These are phyloP conservation scores for Tylopilus sp. DNA, from an alignment of 768 basidiomycete species.

Conservation along the genomic window DNA sequence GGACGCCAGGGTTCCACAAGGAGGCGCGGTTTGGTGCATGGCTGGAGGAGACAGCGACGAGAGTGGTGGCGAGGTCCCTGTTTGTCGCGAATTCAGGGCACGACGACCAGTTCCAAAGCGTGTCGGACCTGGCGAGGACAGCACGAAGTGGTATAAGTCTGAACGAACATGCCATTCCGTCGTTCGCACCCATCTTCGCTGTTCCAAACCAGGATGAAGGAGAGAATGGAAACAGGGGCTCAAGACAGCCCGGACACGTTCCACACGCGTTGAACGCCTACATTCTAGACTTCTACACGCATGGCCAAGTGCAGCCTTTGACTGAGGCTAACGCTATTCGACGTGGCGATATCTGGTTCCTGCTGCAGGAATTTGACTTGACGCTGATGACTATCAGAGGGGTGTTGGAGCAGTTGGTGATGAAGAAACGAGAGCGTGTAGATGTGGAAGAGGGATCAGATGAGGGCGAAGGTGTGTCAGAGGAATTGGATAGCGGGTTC, in stretches of 20 bases:
- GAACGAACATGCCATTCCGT: constrained; percentile 59
- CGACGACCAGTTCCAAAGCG: constrained; percentile 47
- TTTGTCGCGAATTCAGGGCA: constrained; percentile 72
- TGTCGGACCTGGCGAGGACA: constrained; percentile 51
- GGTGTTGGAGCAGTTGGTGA: constrained; percentile 44
- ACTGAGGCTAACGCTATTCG: constrained; percentile 54
- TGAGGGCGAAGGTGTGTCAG: constrained; percentile 10
- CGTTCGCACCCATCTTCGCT: constrained; percentile 38
- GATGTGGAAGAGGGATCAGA: constrained; percentile 11
- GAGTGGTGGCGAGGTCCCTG: constrained; percentile 46
- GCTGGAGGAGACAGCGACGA: constrained; percentile 39
- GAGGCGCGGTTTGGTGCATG: constrained; percentile 32
- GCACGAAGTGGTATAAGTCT: constrained; percentile 52
- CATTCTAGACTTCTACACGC: constrained; percentile 63
- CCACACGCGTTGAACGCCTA: constrained; percentile 66
- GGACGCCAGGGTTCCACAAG: constrained; percentile 1
- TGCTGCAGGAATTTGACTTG: constrained; percentile 55
- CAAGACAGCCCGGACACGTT: no score
- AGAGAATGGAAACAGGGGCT: no score
- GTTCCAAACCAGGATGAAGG: no score
- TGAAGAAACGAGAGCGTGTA: constrained; percentile 25
- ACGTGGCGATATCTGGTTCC: constrained; percentile 63
- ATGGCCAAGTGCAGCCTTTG: constrained; percentile 54
- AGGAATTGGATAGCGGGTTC: constrained; percentile 34
- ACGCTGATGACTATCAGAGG: constrained; percentile 48